Percentiles rank a stretch among this genome's conserved stretches.
phyloP scores from a whole-genome alignment of 2,329 filamentous ascomycete species.

The Monilinia aucupariae region DNA sequence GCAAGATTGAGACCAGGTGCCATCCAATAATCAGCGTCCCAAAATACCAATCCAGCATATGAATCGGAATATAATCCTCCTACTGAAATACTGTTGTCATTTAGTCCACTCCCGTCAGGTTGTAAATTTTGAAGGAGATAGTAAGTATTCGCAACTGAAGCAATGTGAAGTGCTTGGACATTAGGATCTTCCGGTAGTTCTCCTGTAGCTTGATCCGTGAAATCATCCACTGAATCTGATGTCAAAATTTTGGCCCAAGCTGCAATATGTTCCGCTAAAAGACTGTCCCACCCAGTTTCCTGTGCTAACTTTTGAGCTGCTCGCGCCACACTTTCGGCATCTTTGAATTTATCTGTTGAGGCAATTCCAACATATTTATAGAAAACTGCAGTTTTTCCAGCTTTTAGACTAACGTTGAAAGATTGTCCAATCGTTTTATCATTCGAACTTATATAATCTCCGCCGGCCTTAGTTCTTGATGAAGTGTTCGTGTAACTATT shows the following conservation, averaged over 20 bases:
- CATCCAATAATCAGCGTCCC: conserved; percentile 40
- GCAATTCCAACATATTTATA: conserved; percentile 65
- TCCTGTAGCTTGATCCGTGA: conserved; percentile 50
- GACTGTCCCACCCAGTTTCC: conserved; percentile 48
- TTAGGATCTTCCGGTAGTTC: conserved; percentile 54
- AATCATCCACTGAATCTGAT: conserved; percentile 57
- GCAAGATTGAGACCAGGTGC: conserved; percentile 56
- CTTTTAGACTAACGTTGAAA: conserved; percentile 47
- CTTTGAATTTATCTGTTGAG: conserved; percentile 60
- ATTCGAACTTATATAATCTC: conserved; percentile 48
- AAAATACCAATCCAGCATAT: conserved; percentile 53
- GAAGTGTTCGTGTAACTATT: conserved; percentile 37
- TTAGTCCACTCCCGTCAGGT: conserved; percentile 48
- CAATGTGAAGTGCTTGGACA: conserved; percentile 48
- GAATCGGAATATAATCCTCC: conserved; percentile 62
- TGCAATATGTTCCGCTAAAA: conserved; percentile 50
- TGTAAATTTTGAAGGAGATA: conserved; percentile 48
- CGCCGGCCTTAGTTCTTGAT: conserved; percentile 26
- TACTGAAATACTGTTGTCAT: conserved; percentile 61
- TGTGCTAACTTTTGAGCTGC: conserved; percentile 48
- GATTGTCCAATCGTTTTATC: conserved; percentile 60
- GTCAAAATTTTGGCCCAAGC: conserved; percentile 61
- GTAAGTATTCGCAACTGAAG: conserved; percentile 50
- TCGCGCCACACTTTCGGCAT: conserved; percentile 51
- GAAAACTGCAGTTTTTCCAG: conserved; percentile 49